These are phyloP conservation scores for Termitomyces sp. DNA, from an alignment of 768 basidiomycete genomes.

Conservation along the genomic window DNA sequence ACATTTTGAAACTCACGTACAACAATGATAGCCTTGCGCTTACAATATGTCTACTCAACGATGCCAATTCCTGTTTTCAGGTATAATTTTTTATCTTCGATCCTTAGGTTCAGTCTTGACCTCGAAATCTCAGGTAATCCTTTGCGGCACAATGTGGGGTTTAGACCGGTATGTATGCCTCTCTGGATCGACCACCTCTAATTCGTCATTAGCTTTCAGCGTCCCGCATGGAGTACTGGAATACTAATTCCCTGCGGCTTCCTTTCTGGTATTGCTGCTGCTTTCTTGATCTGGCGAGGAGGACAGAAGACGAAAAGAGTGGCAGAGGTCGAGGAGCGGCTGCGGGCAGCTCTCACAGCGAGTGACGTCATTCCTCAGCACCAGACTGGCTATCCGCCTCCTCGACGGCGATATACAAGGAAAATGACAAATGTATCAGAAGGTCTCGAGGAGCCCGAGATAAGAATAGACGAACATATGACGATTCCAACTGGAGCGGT, in stretches of 20 bases:
- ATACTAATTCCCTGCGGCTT: slow-evolving; percentile 69
- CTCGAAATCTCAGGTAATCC: slow-evolving; percentile 35
- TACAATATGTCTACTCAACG: slow-evolving; percentile 65
- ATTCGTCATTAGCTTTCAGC: slow-evolving; percentile 38
- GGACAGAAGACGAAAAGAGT: slow-evolving; percentile 65
- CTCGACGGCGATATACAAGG: background rate
- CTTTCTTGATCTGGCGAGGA: slow-evolving; percentile 70
- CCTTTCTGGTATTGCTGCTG: slow-evolving; percentile 71
- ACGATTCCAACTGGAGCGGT: slow-evolving; percentile 23
- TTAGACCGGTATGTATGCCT: slow-evolving; percentile 46
- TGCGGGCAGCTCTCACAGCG: slow-evolving; percentile 41
- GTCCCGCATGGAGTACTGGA: slow-evolving; percentile 68
- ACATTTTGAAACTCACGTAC: background rate
- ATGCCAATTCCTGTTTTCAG: slow-evolving; percentile 81
- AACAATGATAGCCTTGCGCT: slow-evolving; percentile 48
- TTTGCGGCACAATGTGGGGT: slow-evolving; percentile 81
- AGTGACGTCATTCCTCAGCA: background rate
- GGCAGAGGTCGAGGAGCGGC: slow-evolving; percentile 53
- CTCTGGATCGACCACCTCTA: background rate
- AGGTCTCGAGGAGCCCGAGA: slow-evolving; percentile 15
- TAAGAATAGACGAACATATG: slow-evolving; percentile 35
- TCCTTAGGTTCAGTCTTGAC: background rate
- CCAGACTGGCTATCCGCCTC: background rate
- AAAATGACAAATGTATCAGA: slow-evolving; percentile 8
- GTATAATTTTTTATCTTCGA: slow-evolving; percentile 25